These are phyloP conservation scores for Populus hybrid DNA, from an alignment of 441 rosid species.

Conservation along the genomic window DNA sequence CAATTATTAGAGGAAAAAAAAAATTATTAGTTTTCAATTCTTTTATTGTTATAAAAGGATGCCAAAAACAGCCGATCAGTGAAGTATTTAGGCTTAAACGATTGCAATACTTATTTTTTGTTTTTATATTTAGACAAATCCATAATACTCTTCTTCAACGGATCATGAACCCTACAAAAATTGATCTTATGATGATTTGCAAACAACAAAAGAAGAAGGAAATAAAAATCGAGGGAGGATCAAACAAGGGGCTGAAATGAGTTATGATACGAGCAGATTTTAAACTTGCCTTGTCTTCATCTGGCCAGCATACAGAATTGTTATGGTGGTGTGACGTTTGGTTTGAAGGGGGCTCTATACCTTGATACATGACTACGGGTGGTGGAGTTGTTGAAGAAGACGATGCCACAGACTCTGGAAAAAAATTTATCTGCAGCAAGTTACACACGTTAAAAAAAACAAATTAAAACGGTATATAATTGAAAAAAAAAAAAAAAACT, in stretches of 20 bases:
- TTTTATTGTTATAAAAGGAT: background rate
- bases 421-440: slow-evolving; percentile 40
- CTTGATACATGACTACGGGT: slow-evolving; percentile 36
- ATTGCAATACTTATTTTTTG: no score
- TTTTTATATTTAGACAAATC: background rate
- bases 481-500: background rate
- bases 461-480: background rate
- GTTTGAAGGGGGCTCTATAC: slow-evolving; percentile 63
- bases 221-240: no score
- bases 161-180: background rate
- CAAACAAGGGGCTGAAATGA: background rate
- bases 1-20: no score
- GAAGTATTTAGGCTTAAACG: background rate
- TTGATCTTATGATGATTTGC: background rate
- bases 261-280: background rate
- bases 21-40: background rate
- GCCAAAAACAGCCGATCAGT: background rate
- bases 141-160: background rate
- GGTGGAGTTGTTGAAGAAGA: slow-evolving; percentile 25
- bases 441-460: background rate
- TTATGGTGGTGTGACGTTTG: slow-evolving; percentile 34
- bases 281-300: slow-evolving; percentile 44
- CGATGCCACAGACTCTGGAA: slow-evolving; percentile 15
- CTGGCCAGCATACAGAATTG: slow-evolving; percentile 23
- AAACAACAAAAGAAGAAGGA: background rate